These are phyloP conservation scores for Alnus rubra DNA, from an alignment of 306 rosid species.

Conservation along the genomic window DNA sequence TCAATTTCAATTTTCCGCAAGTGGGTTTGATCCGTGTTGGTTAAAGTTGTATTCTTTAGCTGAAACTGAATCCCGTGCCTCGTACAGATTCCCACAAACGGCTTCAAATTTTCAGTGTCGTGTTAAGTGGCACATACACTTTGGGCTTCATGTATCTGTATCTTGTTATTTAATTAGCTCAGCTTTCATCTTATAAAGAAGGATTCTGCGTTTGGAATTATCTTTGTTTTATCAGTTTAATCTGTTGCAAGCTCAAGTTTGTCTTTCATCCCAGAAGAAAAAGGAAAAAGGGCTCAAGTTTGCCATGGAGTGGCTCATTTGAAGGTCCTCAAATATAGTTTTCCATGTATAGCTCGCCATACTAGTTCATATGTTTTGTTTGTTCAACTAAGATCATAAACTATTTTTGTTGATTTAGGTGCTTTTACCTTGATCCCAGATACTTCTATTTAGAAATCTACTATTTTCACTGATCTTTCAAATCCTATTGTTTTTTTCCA, in stretches of 20 bases:
- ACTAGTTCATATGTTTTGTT: background rate
- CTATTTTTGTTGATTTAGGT: background rate
- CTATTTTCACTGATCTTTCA: background rate
- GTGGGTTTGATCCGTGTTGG: conserved; percentile 21
- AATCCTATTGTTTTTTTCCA: background rate
- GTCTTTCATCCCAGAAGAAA: background rate
- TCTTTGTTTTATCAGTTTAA: background rate
- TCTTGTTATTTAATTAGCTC: background rate
- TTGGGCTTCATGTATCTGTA: conserved; percentile 18
- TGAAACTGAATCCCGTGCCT: conserved; percentile 5
- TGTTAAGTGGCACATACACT: conserved; percentile 31
- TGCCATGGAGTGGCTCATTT: background rate
- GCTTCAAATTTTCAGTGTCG: conserved; percentile 25
- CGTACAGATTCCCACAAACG: conserved; percentile 25
- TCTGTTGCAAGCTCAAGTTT: background rate
- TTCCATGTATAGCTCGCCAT: background rate
- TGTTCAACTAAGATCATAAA: conserved; percentile 4
- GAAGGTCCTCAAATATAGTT: background rate
- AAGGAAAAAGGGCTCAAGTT: background rate
- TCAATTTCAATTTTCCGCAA: background rate
- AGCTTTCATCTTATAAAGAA: background rate
- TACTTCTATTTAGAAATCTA: background rate
- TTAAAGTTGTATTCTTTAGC: conserved; percentile 18
- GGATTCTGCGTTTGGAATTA: background rate
- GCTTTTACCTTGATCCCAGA: background rate